Evolutionary conservation across 2,329 filamentous ascomycete species (phyloP).

Genomic region (Dactylellina sp.): DNA sequence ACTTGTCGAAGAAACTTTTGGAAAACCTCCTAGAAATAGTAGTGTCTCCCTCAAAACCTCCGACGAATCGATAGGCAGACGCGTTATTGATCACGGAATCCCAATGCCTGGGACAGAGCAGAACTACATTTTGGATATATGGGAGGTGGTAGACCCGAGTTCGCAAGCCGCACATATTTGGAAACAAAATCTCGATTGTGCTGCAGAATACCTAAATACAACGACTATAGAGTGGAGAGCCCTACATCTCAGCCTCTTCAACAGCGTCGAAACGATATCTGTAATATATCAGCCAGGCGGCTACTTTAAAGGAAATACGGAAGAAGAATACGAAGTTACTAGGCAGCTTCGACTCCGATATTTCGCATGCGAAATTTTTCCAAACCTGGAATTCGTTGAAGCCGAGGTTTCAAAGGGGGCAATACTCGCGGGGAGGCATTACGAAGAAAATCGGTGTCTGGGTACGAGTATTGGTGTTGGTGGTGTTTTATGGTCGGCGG

Average conservation of each 20-base stretch:
- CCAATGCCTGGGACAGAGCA: conserved; percentile 6
- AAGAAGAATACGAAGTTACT: conserved; percentile 5
- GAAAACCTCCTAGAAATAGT: not conserved
- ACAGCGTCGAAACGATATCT: conserved; percentile 10
- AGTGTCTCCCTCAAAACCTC: conserved; percentile 2
- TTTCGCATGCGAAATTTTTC: conserved; percentile 9
- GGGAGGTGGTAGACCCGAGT: conserved; percentile 1
- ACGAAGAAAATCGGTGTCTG: not conserved
- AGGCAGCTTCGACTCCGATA: not conserved
- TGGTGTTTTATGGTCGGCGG: conserved; percentile 14
- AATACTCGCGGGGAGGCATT: not conserved
- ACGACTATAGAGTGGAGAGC: conserved; percentile 7
- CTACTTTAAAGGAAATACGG: conserved; percentile 1
- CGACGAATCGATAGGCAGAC: conserved; percentile 2
- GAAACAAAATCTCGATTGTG: conserved; percentile 8
- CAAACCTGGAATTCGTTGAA: conserved; percentile 14
- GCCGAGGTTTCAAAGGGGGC: conserved; percentile 8
- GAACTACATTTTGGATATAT: conserved; percentile 1
- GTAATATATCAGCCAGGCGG: conserved; percentile 5
- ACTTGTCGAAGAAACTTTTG: not conserved
- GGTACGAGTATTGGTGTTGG: conserved; percentile 3
- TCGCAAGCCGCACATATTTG: not conserved
- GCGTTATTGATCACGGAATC: not conserved
- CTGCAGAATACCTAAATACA: not conserved
- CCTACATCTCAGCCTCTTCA: conserved; percentile 1